Evolutionary conservation across 2,329 filamentous ascomycete species (phyloP), one percentile per base, ranked within the genome.

Genomic region (Beauveria bassiana): DNA sequence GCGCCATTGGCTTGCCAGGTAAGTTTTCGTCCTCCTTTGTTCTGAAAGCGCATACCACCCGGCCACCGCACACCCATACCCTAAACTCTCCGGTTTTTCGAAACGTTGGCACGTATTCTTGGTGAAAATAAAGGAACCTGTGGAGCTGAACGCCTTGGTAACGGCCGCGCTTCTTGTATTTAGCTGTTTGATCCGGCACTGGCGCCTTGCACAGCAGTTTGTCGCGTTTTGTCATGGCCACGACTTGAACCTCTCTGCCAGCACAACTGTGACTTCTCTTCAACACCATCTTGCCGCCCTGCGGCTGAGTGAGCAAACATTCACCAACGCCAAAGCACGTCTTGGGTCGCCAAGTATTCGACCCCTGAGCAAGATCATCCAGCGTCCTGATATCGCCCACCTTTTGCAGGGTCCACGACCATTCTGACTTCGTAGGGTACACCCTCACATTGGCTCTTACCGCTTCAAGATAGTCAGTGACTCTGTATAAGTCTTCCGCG

Each of bases 11-110:
- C 53, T 56, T 46, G 40, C 24, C 16, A 45, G 53, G 53, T 45
- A 56, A 56, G 40, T 45, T 56, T 26, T 56, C 24, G 24, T 56
- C 53, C 28, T 56, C 53, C 24, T 56, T 56, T 20, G 20, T 54
- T 54, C 51, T 28, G 20, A 56, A 56, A 45, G 53, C 40, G 40
- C 40, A 56, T 56, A 56, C 40, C 8, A 54, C 51, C 51, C 20
- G 20, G 28, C 51, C 34, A 22, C 31, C 31, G 20, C 34, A 54
- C n/a, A 42, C 51, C 51, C 20, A 40, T n/a, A 42, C 51, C 20
- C 51, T 54, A 40, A 54, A 54, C 51, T 54, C 51, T 54, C 51
- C 34, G 8, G 51, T 54, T 40, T 18, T 54, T 54, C 20, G 20
- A 54, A 54, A 54, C 8, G 8, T 45, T 20, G 8, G 18, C 14